Base-by-base conservation (phyloP, 2,329 filamentous ascomycete species). In the Colletotrichum lupini region DNA sequence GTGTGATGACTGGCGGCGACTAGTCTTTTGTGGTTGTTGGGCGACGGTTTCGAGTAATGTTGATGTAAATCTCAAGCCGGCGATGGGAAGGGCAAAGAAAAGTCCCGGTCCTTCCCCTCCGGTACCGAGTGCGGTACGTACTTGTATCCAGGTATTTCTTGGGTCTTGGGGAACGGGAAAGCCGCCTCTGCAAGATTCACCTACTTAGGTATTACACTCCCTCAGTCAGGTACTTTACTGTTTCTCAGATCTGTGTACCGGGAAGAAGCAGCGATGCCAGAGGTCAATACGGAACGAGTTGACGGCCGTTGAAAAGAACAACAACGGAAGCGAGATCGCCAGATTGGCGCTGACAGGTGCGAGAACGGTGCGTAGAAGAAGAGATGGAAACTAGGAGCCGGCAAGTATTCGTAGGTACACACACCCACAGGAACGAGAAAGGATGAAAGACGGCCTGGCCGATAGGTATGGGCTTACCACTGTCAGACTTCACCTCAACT, bases 41-140 rank as follows among this genome's bases (percentile, higher is more conserved):
- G 55, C 62, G 57, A 64, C 42, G 30, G 56, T 30, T 7, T 53
- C 53, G 61, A 57, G 68, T 55, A 70, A 67, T 66, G 67, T 70
- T 55, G 61, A 60, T 66, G 32, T 60, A 32, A 66, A 65, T 65
- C 32, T 46, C 35, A 4, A 32, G 19, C 32, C 30, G 62, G 6
- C 22, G 22, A 53, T 22, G 35, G 28, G 14, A 24, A 55, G 32
- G n/a, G 24, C 24, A 24, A 30, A 4, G 14, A 24, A 46, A 49
- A 49, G 42, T 49, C 42, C 42, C 42, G 42, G 42, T 49, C 42
- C 42, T 49, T 49, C 19, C 42, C 19, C 6, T 49, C 42, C 7
- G 19, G 42, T 49, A 49, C 7, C 16, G 42, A n/a, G 19, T 7
- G 42, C 6, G 42, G 19, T 49, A 49, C 42, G 42, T 49, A n/a